These are phyloP conservation scores for Rubia peregrina DNA, from an alignment of 305 asterid species.

Conservation along the genomic window DNA sequence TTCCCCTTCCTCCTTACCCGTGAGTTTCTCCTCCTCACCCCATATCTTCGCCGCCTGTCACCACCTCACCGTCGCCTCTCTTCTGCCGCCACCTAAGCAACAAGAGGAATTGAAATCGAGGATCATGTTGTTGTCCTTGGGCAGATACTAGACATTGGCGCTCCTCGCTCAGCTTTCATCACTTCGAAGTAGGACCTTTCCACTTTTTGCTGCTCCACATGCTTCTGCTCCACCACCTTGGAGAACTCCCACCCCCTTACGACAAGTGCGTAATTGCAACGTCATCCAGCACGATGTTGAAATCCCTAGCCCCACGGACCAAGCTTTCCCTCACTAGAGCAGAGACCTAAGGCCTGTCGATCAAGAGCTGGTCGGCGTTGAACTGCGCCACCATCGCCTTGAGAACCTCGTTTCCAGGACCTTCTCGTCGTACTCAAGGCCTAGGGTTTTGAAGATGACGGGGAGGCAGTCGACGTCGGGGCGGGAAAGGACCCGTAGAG, in stretches of 20 bases:
- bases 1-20: too few relatives aligned
- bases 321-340: slow-evolving; percentile 81
- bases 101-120: slow-evolving; percentile 53
- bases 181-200: slow-evolving; percentile 89
- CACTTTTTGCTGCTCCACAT: slow-evolving; percentile 97
- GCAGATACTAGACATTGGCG: slow-evolving; percentile 63
- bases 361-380: slow-evolving; percentile 83
- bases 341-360: slow-evolving; percentile 85
- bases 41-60: too few relatives aligned
- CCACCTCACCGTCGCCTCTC: too few relatives aligned
- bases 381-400: slow-evolving; percentile 90
- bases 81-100: slow-evolving; percentile 30
- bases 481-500: too few relatives aligned
- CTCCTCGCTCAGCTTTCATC: slow-evolving; percentile 66
- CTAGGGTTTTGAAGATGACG: slow-evolving; percentile 73
- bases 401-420: slow-evolving; percentile 89
- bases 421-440: slow-evolving; percentile 85
- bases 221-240: slow-evolving; percentile 95
- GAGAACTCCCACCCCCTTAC: slow-evolving; percentile 81
- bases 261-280: slow-evolving; percentile 93
- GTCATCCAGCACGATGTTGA: slow-evolving; percentile 74
- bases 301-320: slow-evolving; percentile 75
- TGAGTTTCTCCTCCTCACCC: too few relatives aligned
- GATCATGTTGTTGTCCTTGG: slow-evolving; percentile 58
- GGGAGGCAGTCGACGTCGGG: slow-evolving; percentile 52